Base-by-base conservation (phyloP, 2,329 filamentous ascomycete genomes). In the Leptographium galeiforme region DNA sequence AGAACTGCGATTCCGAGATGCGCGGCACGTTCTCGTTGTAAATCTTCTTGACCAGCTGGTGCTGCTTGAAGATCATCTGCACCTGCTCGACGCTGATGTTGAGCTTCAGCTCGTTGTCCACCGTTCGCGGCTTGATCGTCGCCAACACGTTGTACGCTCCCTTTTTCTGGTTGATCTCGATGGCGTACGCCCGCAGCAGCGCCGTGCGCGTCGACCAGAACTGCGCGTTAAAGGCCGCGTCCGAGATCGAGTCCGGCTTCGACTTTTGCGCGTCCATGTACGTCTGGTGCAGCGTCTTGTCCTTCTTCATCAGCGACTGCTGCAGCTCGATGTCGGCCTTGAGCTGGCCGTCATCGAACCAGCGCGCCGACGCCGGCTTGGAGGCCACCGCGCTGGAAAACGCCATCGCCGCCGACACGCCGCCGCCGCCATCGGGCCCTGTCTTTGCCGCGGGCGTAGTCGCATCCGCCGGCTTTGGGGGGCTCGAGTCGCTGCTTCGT, bases 101-200 rank as follows among this genome's bases (percentile, higher is more conserved):
- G 61, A 62, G 74, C 66, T 85, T 89, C 46, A 84, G 76, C 56
- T 84, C 81, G 57, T 84, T 84, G 59, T 88, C 82, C 53, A 87
- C 82, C 7, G 85, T 80, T 52, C 83, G 80, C 8, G 87, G 85
- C 64, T 94, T 95, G 61, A 97, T 82, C 18, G 87, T 86, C 0
- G 93, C 90, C 18, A 98, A 74, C 8, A 97, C 90, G 61, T 98
- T 97, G 70, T 96, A 96, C 4, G 89, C 82, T 7, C 91, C 93
- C 59, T 87, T 85, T 61, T 83, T 85, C 70, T 98, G 94, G 55
- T 81, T 82, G 53, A 79, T 82, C 68, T 97, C 89, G 47, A 95
- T 93, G 2, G 89, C 90, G 69, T 96, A 87, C 0, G 91, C 86
- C 13, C 93, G 85, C 34, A 98, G 76, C 36, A 96, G 73, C 65